Evolutionary conservation across 805 yeast species (phyloP).

Genomic region (Monosporozyma yasuniensis): DNA sequence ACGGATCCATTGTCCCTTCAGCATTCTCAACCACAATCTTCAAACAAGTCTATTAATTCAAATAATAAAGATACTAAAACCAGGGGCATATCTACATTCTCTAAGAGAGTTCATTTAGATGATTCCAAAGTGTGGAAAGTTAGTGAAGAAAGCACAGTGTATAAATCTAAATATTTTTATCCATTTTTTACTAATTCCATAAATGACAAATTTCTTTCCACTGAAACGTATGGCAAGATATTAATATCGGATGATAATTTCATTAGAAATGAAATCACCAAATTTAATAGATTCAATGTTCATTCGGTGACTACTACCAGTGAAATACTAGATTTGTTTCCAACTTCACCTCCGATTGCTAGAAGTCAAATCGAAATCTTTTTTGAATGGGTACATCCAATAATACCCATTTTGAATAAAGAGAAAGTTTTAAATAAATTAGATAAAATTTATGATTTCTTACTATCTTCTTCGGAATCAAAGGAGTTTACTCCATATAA

Average conservation of each 20-base stretch:
- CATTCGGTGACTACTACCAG: slow-evolving; percentile 6
- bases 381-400: slow-evolving; percentile 21
- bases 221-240: slow-evolving; percentile 8
- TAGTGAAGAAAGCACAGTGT: slow-evolving; percentile 6
- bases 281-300: slow-evolving; percentile 11
- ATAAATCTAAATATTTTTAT: slow-evolving; percentile 18
- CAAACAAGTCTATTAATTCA: neutral
- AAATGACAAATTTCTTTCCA: slow-evolving; percentile 14
- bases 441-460: slow-evolving; percentile 5
- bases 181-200: slow-evolving; percentile 21
- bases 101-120: neutral
- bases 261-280: slow-evolving; percentile 16
- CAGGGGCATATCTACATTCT: slow-evolving; percentile 1
- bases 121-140: slow-evolving; percentile 1
- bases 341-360: slow-evolving; percentile 11
- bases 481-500: neutral
- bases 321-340: slow-evolving; percentile 14
- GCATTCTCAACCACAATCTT: neutral
- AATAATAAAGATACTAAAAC: neutral
- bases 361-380: slow-evolving; percentile 13
- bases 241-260: slow-evolving; percentile 5
- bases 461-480: neutral
- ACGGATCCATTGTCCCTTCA: neutral
- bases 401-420: slow-evolving; percentile 19
- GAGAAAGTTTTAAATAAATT: slow-evolving; percentile 5